Percentiles rank a stretch among this genome's conserved stretches.
These are phyloP conservation scores for Fraxinus excelsior DNA, from an alignment of 257 asterid genomes.

Conservation along the genomic window DNA sequence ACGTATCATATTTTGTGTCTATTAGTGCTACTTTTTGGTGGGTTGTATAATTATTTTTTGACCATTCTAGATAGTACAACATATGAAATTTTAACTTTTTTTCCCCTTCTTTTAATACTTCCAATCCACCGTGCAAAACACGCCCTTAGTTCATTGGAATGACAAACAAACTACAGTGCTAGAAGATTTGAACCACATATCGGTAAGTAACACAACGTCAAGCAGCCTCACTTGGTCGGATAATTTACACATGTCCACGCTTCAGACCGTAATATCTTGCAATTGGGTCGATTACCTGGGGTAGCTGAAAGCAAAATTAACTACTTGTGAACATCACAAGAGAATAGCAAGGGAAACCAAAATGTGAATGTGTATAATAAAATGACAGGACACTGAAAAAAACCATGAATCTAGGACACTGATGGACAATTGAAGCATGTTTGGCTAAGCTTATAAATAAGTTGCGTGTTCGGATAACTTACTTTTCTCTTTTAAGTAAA, in stretches of 20 bases:
- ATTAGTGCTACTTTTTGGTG: too few relatives aligned
- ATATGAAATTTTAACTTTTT: neutral
- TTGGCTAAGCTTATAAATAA: too few relatives aligned
- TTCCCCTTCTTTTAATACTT: too few relatives aligned
- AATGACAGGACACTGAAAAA: too few relatives aligned
- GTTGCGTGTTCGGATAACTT: too few relatives aligned
- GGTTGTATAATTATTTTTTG: too few relatives aligned
- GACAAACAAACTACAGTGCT: neutral
- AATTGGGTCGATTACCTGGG: slow-evolving; percentile 72
- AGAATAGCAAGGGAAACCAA: slow-evolving; percentile 19
- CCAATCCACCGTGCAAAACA: neutral
- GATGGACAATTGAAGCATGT: neutral
- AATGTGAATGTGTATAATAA: neutral
- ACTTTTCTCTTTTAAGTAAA: neutral
- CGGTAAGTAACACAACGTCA: slow-evolving; percentile 79
- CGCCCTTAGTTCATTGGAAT: too few relatives aligned
- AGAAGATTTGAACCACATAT: slow-evolving; percentile 51
- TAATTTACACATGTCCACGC: slow-evolving; percentile 72
- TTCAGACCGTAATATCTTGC: slow-evolving; percentile 79
- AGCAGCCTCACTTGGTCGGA: slow-evolving; percentile 88
- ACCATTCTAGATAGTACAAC: too few relatives aligned
- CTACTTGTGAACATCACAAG: slow-evolving; percentile 13
- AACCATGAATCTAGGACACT: neutral
- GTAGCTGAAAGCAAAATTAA: slow-evolving; percentile 54
- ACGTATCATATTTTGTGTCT: too few relatives aligned